A percentile compares a stretch with the other conserved stretches of the same genome.
Evolutionary conservation across 1,284 basidiomycete species (phyloP).

Genomic region (Trichosporon ovoides): DNA sequence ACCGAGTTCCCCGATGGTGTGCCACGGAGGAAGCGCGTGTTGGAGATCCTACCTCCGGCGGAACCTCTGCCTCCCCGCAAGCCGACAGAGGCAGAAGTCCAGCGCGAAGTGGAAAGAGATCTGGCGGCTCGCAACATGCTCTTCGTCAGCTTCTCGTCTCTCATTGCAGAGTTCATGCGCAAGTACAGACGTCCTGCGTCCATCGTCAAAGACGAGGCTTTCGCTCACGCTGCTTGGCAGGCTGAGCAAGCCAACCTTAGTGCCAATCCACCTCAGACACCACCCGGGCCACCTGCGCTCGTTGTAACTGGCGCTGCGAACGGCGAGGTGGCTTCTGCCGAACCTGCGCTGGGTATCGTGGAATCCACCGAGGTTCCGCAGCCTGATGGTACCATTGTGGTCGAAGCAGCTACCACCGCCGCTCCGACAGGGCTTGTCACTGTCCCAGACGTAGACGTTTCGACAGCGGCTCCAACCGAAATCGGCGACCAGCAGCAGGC

Average conservation of each 20-base stretch:
- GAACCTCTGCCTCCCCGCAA: slow-evolving; percentile 81
- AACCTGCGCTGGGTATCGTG: not conserved
- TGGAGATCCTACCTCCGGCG: slow-evolving; percentile 82
- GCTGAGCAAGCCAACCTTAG: slow-evolving; percentile 21
- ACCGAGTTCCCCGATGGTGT: slow-evolving; percentile 87
- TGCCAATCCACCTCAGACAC: slow-evolving; percentile 3
- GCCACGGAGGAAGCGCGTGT: slow-evolving; percentile 71
- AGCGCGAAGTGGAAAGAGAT: slow-evolving; percentile 77
- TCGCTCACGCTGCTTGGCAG: slow-evolving; percentile 14
- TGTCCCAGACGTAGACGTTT: not conserved
- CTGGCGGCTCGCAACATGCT: slow-evolving; percentile 71
- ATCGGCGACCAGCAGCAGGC: slow-evolving; percentile 4
- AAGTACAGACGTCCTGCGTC: slow-evolving; percentile 90
- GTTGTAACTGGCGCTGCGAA: not conserved
- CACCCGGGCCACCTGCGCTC: not conserved
- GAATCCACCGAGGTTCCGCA: not conserved
- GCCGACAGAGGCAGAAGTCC: slow-evolving; percentile 76
- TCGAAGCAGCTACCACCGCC: slow-evolving; percentile 5
- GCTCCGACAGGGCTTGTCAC: not conserved
- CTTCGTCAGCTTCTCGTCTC: slow-evolving; percentile 78
- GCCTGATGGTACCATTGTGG: not conserved
- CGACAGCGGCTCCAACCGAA: not conserved
- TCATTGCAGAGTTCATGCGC: slow-evolving; percentile 81
- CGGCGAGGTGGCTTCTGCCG: not conserved
- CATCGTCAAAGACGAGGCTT: slow-evolving; percentile 55